Percentiles rank a stretch among this genome's conserved stretches.
phyloP scores from a whole-genome alignment of 345 rosid genomes.

The Eucalyptus sp. region DNA sequence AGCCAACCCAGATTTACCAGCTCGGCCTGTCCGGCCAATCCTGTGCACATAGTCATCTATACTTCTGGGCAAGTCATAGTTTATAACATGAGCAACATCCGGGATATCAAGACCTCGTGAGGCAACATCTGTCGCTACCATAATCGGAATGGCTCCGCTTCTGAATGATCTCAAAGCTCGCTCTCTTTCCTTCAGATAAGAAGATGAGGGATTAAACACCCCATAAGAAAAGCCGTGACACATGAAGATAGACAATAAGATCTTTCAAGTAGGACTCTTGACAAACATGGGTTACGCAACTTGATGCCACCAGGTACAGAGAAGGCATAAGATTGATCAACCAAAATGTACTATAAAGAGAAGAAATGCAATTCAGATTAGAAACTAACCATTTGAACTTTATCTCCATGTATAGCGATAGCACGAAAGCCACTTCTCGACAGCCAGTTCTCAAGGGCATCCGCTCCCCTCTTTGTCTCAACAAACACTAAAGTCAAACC shows the following conservation, averaged over 20 bases:
- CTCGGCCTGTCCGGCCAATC: constrained; percentile 51
- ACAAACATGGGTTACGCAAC: not conserved
- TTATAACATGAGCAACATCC: constrained; percentile 36
- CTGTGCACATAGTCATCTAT: constrained; percentile 47
- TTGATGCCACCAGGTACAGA: not conserved
- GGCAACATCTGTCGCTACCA: constrained; percentile 62
- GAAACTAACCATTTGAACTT: constrained; percentile 27
- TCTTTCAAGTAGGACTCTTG: not conserved
- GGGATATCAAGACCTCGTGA: constrained; percentile 46
- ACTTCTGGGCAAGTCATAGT: constrained; percentile 35
- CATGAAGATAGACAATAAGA: not conserved
- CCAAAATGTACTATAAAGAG: not conserved
- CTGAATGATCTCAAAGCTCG: constrained; percentile 34
- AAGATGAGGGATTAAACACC: not conserved
- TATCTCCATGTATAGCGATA: constrained; percentile 44
- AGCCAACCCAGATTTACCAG: constrained; percentile 36
- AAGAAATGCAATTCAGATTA: not conserved
- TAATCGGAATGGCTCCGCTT: constrained; percentile 25
- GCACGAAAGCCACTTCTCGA: constrained; percentile 24
- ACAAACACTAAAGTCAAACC: constrained; percentile 39
- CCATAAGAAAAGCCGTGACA: not conserved
- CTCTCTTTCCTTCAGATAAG: constrained; percentile 33
- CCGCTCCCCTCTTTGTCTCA: constrained; percentile 50
- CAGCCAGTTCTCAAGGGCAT: constrained; percentile 33
- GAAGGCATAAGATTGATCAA: not conserved